Evolutionary conservation across 1,139 yeast species (phyloP).

Genomic region (Yamadazyma diospyri): DNA sequence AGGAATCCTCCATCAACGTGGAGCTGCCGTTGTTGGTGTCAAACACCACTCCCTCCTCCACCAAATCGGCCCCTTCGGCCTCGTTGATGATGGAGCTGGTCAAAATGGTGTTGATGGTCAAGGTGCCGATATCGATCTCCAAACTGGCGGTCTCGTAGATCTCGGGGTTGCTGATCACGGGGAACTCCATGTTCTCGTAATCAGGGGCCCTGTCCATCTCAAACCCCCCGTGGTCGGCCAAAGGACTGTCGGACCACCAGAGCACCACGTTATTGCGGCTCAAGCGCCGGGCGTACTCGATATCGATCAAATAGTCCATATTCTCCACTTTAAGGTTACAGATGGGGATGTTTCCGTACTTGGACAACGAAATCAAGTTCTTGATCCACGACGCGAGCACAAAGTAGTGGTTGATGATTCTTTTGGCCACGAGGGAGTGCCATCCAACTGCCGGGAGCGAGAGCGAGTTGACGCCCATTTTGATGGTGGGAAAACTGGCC

Average conservation of each 20-base stretch:
- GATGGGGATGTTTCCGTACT: conserved; percentile 76
- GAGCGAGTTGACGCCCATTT: conserved; percentile 53
- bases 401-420: conserved; percentile 68
- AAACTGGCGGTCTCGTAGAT: conserved; percentile 75
- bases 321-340: conserved; percentile 81
- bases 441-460: conserved; percentile 80
- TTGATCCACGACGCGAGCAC: conserved; percentile 73
- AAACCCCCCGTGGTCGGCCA: conserved; percentile 84
- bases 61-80: conserved; percentile 84
- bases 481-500: conserved; percentile 62
- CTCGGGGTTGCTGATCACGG: conserved; percentile 75
- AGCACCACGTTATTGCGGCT: conserved; percentile 63
- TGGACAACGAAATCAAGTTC: conserved; percentile 62
- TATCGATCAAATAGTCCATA: conserved; percentile 75
- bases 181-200: conserved; percentile 65
- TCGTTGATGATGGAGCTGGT: conserved; percentile 83
- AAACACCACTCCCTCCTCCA: conserved; percentile 46
- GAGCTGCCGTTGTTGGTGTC: conserved; percentile 46
- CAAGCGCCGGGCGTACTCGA: conserved; percentile 79
- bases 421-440: conserved; percentile 70
- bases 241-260: conserved; percentile 90
- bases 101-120: conserved; percentile 80
- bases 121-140: conserved; percentile 74
- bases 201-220: conserved; percentile 57
- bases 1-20: conserved; percentile 70